Evolutionary conservation across 2,329 filamentous ascomycete genomes (phyloP).

Genomic region (Coniochaeta sp.): DNA sequence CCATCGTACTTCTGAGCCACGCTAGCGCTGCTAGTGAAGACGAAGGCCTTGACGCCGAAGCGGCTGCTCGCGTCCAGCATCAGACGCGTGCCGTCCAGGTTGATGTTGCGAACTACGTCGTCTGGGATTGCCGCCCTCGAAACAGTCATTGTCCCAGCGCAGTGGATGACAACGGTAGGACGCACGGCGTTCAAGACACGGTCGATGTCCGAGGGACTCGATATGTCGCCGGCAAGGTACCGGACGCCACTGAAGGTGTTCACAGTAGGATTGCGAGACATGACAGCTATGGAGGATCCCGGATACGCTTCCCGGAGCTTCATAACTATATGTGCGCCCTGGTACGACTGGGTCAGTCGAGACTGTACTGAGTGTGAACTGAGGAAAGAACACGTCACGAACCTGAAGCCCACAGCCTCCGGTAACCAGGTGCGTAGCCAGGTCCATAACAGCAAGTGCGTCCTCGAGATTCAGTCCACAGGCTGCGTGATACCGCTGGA

Average conservation of each 20-base stretch:
- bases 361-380: not conserved
- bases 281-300: constrained; percentile 33
- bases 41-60: constrained; percentile 45
- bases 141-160: constrained; percentile 32
- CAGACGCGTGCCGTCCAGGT: constrained; percentile 55
- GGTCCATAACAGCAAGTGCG: constrained; percentile 3
- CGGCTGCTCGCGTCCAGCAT: constrained; percentile 44
- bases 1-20: constrained; percentile 50
- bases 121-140: constrained; percentile 15
- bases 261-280: constrained; percentile 36
- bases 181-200: constrained; percentile 40
- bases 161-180: constrained; percentile 58
- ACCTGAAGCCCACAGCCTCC: constrained; percentile 44
- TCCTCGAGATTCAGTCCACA: not conserved
- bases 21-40: constrained; percentile 58
- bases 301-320: constrained; percentile 28
- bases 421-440: constrained; percentile 32
- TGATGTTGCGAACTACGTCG: constrained; percentile 47
- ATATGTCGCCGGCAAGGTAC: constrained; percentile 46
- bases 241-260: constrained; percentile 38
- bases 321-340: constrained; percentile 46
- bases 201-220: constrained; percentile 34
- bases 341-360: constrained; percentile 1
- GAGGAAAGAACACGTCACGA: not conserved
- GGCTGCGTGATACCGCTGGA: too few relatives aligned